Evolutionary conservation across 177 flowering plant species (phyloP), one percentile per base, ranked within the genome.

Genomic region (Vitis hybrid): DNA sequence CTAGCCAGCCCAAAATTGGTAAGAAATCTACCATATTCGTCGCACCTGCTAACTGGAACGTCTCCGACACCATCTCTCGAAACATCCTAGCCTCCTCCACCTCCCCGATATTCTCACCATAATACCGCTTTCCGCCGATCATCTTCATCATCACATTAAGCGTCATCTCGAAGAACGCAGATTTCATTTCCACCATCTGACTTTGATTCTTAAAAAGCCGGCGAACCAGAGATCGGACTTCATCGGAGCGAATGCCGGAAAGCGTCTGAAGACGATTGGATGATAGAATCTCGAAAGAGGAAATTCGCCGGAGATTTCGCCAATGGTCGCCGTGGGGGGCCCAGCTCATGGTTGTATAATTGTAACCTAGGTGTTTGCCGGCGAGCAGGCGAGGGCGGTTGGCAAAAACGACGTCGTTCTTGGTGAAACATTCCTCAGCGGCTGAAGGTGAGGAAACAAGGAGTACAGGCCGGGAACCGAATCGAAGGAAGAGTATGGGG

Each of bases 131-230:
- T 8, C 82, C 85, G 1, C 72, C 81, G 0, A 82, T 73, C 82
- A 82, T 82, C 62, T 74, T 77, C 81, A 75, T 79, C 75, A 82
- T 79, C 26, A 68, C 67, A 52, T 82, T 82, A 11, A 72, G 65
- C 6, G 73, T 77, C 68, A 82, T 19, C 63, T 77, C 82, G 23
- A 76, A 80, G 54, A 81, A 55, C 68, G 7, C 32, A 2, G 64
- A 48, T 52, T 71, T 75, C 75, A 79, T 58, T 1, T 73, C 74
- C 60, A 56, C 65, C 32, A 51, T 52, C 60, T 23, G 69, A 50
- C 50, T 40, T 10, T 14, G 8, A 1, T 40, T 11, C 2, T 11
- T 3, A 1, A 10, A 15, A 0, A 75, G 72, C 19, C 64, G 32
- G 3, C 64, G 11, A 6, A 83, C 4, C 62, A 81, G 49, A 5